Conservation (phyloP, 1,284 basidiomycete genomes). For the Coniophora puteana region DNA sequence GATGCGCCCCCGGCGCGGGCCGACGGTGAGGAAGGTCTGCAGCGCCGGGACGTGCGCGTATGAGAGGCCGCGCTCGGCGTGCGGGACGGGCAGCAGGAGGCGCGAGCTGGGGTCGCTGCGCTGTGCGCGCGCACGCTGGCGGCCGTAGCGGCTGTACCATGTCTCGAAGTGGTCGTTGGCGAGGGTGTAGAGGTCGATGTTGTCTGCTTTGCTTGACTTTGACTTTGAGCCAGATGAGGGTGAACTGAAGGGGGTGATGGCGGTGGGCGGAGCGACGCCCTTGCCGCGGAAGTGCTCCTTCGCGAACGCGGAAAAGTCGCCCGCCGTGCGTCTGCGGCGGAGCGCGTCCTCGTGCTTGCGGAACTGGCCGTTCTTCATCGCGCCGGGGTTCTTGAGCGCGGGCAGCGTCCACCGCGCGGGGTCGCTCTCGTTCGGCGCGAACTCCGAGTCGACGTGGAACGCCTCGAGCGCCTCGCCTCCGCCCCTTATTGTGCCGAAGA, state of each 20-base stretch:
- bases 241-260: background rate
- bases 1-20: constrained; percentile 56
- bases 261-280: constrained; percentile 1
- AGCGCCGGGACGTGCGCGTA: constrained; percentile 53
- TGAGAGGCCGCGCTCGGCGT: constrained; percentile 55
- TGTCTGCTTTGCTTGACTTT: background rate
- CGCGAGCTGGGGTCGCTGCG: constrained; percentile 27
- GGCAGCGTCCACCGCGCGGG: constrained; percentile 15
- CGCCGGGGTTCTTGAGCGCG: constrained; percentile 41
- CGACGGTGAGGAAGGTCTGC: constrained; percentile 48
- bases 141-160: constrained; percentile 32
- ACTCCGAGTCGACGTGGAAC: constrained; percentile 25
- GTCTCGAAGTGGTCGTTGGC: constrained; percentile 26
- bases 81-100: constrained; percentile 61
- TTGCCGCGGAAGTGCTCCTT: constrained; percentile 22
- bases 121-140: constrained; percentile 30
- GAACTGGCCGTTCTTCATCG: constrained; percentile 51
- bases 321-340: constrained; percentile 46
- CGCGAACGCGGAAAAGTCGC: constrained; percentile 49
- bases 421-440: constrained; percentile 10
- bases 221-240: too few relatives aligned
- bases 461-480: constrained; percentile 14
- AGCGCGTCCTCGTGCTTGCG: constrained; percentile 52
- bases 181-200: constrained; percentile 24
- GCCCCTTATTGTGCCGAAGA: constrained; percentile 10